Evolutionary conservation across 2,329 filamentous ascomycete genomes (phyloP), one percentile per base, ranked within the genome.

Genomic region (Paecilomyces variotii): DNA sequence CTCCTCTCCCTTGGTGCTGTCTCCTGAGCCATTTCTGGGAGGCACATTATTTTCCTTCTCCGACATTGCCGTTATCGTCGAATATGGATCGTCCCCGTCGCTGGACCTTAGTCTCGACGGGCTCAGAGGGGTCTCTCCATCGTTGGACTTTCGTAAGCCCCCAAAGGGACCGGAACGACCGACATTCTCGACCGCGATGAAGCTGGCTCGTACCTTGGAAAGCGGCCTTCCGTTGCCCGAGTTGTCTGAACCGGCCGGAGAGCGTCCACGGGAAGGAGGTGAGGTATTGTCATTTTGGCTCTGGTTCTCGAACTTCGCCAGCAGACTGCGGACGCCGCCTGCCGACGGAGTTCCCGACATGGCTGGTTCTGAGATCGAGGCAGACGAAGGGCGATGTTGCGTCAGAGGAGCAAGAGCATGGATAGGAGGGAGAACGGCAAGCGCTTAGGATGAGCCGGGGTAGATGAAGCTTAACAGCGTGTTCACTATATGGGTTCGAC

Each of bases 251-350:
- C 68, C 71, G 58, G 80, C 84, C 57, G 87, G 87, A 59, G 86
- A 88, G 72, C 88, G 82, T 61, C 88, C 88, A 77, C 88, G 81
- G 63, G 88, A 87, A 14, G 86, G 84, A 63, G 85, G 82, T 66
- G 83, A 87, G 59, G 80, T 78, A 64, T 85, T 67, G 53, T 64
- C 84, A 62, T 79, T 79, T 65, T 84, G 83, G 71, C 82, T 84
- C 74, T 85, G 89, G 71, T 85, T 84, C 79, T 92, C 89, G 72
- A 91, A 91, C 82, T 89, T 90, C 69, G 89, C 89, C 67, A 87
- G 82, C 64, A 92, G 84, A 76, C 89, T 89, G 77, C 82, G 87
- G 69, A 90, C 87, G 69, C 83, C 85, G 70, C 85, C 86, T 68
- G 72, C 60, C 34, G 64, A 60, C 57, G 60, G 63, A 30, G 57